Base-by-base conservation (phyloP, 768 basidiomycete genomes). In the Podaxis rugospora region DNA sequence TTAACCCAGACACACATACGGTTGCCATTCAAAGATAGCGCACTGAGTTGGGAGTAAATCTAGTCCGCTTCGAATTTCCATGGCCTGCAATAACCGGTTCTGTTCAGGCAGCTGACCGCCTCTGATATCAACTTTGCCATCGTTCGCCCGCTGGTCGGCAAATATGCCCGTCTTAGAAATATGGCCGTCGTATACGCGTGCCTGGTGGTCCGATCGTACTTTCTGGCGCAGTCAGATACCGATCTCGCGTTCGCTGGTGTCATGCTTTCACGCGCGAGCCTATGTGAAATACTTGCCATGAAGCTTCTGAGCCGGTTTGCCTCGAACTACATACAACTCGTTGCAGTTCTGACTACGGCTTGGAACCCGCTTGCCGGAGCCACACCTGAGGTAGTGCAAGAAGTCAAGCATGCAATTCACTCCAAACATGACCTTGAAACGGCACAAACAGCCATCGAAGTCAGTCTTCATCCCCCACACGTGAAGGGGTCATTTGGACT, bases 351-450 rank as follows among this genome's bases (percentile, higher is more conserved):
- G 54, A 94, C 91, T 0, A 87, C 86, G 0, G 83, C 81, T 59
- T 97, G 92, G 90, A 91, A 87, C 70, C 91, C 94, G 1, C 82
- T 96, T 55, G 82, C 89, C 36, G 92, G 93, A 1, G 91, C 91
- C 3, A 79, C 86, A 1, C 67, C 71, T 16, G 83, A 87, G 23
- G 83, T 91, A 25, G 75, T 93, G 5, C 80, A 86, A 28, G 83
- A 88, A 49, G 85, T 95, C 42, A 86, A 83, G 68, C 73, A 77
- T 25, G 74, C 74, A 1, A 70, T 89, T 3, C 83, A 84, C 52
- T 84, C 82, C 5, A 76, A 80, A 16, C 78, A 84, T 51, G 84
- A 88, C 54, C 74, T 87, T 60, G 82, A 87, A 57, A 86, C 86
- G 63, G 83, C 87, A 14, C 84, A 91, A 69, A 94, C 88, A 69